phyloP scores from a whole-genome alignment of 1,139 yeast genomes.

The Lodderomyces elongisporus region DNA sequence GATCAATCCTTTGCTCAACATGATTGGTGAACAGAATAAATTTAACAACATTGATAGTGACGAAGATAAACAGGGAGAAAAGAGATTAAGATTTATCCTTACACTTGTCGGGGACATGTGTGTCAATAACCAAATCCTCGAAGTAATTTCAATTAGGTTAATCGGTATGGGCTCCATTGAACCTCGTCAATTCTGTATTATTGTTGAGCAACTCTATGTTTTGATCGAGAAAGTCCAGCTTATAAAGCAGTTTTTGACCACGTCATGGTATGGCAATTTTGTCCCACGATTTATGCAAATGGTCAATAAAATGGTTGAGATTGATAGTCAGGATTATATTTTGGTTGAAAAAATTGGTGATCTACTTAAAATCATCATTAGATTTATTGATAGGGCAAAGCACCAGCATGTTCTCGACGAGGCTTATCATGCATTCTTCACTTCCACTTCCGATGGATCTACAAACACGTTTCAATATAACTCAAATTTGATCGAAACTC shows the following conservation, averaged over 20 bases:
- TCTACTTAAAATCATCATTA: slow-evolving; percentile 32
- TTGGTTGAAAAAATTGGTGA: slow-evolving; percentile 33
- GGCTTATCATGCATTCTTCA: slow-evolving; percentile 18
- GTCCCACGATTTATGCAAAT: slow-evolving; percentile 26
- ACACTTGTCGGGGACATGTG: slow-evolving; percentile 42
- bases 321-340: slow-evolving; percentile 8
- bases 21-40: neutral
- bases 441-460: neutral
- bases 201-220: slow-evolving; percentile 22
- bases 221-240: slow-evolving; percentile 21
- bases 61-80: neutral
- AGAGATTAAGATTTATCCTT: slow-evolving; percentile 27
- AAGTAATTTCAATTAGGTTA: slow-evolving; percentile 46
- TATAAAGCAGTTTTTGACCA: slow-evolving; percentile 31
- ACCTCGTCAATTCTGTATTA: slow-evolving; percentile 14
- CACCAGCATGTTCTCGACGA: slow-evolving; percentile 31
- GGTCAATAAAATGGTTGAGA: slow-evolving; percentile 10
- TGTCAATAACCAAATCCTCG: slow-evolving; percentile 44
- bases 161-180: slow-evolving; percentile 24
- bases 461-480: slow-evolving; percentile 8
- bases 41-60: neutral
- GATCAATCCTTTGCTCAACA: slow-evolving; percentile 55
- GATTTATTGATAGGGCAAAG: slow-evolving; percentile 31
- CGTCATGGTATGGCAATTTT: slow-evolving; percentile 39
- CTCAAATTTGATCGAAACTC: slow-evolving; percentile 23